A percentile compares a stretch with the other conserved stretches of the same genome.
phyloP scores from a whole-genome alignment of 352 stramenopile genomes.

The Achlya hypogyna region DNA sequence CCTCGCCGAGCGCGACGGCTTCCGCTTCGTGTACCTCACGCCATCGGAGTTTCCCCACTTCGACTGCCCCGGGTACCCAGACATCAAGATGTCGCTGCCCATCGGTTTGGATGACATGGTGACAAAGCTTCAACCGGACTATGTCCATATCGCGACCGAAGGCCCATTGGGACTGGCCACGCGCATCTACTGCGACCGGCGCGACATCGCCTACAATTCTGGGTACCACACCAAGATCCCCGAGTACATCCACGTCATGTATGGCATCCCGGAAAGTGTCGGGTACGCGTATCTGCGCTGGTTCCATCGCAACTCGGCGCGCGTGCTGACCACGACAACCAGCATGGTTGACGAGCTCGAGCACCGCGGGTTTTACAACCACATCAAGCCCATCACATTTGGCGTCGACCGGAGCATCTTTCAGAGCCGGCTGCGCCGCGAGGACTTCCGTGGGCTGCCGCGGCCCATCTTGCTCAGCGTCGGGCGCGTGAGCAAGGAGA shows the following conservation, averaged over 20 bases:
- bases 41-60: constrained; percentile 15
- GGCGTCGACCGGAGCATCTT: constrained; percentile 10
- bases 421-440: neutral
- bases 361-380: constrained; percentile 10
- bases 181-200: constrained; percentile 16
- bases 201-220: constrained; percentile 13
- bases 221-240: constrained; percentile 18
- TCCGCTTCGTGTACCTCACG: constrained; percentile 10
- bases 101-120: constrained; percentile 15
- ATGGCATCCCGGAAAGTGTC: constrained; percentile 10
- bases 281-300: constrained; percentile 14
- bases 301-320: constrained; percentile 17
- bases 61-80: constrained; percentile 11
- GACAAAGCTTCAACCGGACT: constrained; percentile 3
- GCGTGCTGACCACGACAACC: constrained; percentile 2
- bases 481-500: constrained; percentile 10
- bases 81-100: constrained; percentile 16
- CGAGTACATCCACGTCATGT: constrained; percentile 15
- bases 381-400: constrained; percentile 18
- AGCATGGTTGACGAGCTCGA: constrained; percentile 12
- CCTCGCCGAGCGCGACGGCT: constrained; percentile 2
- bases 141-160: constrained; percentile 16
- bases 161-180: constrained; percentile 11
- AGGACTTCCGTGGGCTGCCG: neutral
- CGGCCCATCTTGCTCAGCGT: constrained; percentile 15